Percentiles rank a stretch among this genome's conserved stretches.
Evolutionary conservation across 1,139 yeast species (phyloP).

Genomic region (Tardiomyces blankii): DNA sequence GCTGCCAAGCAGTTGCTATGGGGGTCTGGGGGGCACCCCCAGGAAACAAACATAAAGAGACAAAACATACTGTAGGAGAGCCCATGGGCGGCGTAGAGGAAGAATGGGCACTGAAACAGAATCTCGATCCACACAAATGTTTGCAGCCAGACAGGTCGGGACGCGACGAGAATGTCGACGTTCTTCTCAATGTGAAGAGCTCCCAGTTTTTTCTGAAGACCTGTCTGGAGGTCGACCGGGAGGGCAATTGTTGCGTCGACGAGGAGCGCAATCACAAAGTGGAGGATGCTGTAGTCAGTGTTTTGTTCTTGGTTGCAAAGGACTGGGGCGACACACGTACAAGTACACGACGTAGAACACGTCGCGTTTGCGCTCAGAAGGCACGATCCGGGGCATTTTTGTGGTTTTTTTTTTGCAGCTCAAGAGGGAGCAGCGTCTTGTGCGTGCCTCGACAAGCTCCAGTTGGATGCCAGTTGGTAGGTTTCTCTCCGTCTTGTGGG

Average conservation of each 20-base stretch:
- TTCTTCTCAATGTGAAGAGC: slow-evolving; percentile 50
- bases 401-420: no score
- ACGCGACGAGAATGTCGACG: slow-evolving; percentile 55
- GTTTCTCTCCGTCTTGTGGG: no score
- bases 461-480: no score
- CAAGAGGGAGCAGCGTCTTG: no score
- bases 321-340: slow-evolving; percentile 2
- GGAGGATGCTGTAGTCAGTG: slow-evolving; percentile 31
- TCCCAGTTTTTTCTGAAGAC: slow-evolving; percentile 38
- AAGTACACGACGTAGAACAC: slow-evolving; percentile 41
- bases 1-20: no score
- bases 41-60: no score
- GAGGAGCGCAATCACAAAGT: slow-evolving; percentile 62
- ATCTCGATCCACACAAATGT: slow-evolving; percentile 64
- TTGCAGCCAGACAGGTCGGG: slow-evolving; percentile 58
- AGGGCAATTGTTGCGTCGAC: slow-evolving; percentile 66
- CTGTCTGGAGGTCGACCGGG: slow-evolving; percentile 39
- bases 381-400: slow-evolving; percentile 1
- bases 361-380: slow-evolving; percentile 28
- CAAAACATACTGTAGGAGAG: slow-evolving; percentile 5
- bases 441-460: no score
- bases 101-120: slow-evolving; percentile 67
- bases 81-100: slow-evolving; percentile 34
- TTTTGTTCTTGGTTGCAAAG: no score
- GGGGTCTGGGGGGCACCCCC: no score